Percentiles rank a stretch among this genome's conserved stretches.
Conservation (phyloP, 345 rosid genomes). For the Jatropha curcas region DNA sequence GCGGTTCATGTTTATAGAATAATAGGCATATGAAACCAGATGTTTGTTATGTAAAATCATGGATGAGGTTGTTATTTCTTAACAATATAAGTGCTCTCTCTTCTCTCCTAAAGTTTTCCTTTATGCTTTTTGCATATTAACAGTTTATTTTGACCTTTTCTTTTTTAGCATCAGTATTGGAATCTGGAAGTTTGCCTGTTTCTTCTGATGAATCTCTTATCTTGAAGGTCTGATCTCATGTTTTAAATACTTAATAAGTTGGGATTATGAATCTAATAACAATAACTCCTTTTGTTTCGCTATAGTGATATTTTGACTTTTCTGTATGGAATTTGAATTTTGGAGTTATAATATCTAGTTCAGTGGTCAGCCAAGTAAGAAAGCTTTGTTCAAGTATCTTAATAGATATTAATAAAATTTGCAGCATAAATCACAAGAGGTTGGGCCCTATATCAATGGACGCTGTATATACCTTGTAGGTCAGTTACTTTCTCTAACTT, state of each 20-base stretch:
- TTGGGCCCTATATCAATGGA: constrained; percentile 69
- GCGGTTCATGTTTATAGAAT: not conserved
- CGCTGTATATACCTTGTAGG: constrained; percentile 93
- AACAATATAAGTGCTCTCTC: not conserved
- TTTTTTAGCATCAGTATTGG: constrained; percentile 58
- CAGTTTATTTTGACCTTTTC: not conserved
- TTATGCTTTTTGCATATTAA: not conserved
- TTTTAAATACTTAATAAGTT: not conserved
- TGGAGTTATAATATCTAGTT: not conserved
- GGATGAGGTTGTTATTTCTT: not conserved
- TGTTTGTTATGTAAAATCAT: not conserved
- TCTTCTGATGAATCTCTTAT: constrained; percentile 50
- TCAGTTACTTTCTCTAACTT: constrained; percentile 44
- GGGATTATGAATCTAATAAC: not conserved
- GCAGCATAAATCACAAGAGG: constrained; percentile 79
- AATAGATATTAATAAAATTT: constrained; percentile 32
- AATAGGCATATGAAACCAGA: not conserved
- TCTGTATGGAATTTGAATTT: constrained; percentile 4
- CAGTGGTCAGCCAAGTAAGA: not conserved
- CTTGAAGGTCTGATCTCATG: constrained; percentile 53
- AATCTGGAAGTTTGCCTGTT: constrained; percentile 43
- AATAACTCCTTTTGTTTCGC: not conserved
- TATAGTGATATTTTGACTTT: constrained; percentile 7
- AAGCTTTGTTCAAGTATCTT: constrained; percentile 26
- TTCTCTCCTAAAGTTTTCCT: not conserved